Evolutionary conservation across 352 stramenopile genomes (phyloP).

Genomic region (Phytophthora foliorum): DNA sequence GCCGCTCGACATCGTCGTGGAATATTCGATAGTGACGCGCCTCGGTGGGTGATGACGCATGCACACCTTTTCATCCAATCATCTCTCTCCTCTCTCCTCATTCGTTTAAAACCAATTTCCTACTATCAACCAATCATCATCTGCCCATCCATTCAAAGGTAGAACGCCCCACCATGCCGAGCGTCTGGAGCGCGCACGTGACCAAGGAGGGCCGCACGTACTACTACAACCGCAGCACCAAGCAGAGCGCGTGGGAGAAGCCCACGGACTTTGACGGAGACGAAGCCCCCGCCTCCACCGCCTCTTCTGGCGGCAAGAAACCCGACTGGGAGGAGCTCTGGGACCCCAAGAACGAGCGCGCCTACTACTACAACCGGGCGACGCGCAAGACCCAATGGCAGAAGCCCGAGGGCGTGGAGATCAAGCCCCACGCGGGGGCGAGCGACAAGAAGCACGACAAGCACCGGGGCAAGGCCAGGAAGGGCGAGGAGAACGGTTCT

Average conservation of each 20-base stretch:
- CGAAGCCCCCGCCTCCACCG: slow-evolving; percentile 14
- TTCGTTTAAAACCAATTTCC: slow-evolving; percentile 10
- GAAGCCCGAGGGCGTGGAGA: slow-evolving; percentile 76
- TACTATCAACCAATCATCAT: slow-evolving; percentile 23
- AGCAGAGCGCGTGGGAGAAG: slow-evolving; percentile 91
- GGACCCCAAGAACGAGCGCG: slow-evolving; percentile 87
- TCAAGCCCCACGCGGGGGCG: slow-evolving; percentile 68
- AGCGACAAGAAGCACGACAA: slow-evolving; percentile 32
- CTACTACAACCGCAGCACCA: slow-evolving; percentile 91
- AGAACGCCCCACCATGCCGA: slow-evolving; percentile 32
- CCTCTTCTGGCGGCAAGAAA: slow-evolving; percentile 28
- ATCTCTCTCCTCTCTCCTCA: background rate
- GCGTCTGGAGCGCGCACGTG: slow-evolving; percentile 86
- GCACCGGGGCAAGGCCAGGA: slow-evolving; percentile 39
- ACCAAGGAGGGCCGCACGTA: slow-evolving; percentile 89
- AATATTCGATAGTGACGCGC: slow-evolving; percentile 33
- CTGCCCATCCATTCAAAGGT: slow-evolving; percentile 1
- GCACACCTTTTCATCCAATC: slow-evolving; percentile 15
- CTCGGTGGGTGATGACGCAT: slow-evolving; percentile 15
- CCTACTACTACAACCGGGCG: slow-evolving; percentile 90
- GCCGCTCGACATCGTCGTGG: slow-evolving; percentile 55
- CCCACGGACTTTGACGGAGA: slow-evolving; percentile 81
- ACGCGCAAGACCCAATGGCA: slow-evolving; percentile 87
- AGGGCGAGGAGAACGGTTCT: slow-evolving; percentile 19
- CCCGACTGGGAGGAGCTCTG: slow-evolving; percentile 88